Evolutionary conservation across 331 rosid species (phyloP).

Genomic region (Malus hybrid): DNA sequence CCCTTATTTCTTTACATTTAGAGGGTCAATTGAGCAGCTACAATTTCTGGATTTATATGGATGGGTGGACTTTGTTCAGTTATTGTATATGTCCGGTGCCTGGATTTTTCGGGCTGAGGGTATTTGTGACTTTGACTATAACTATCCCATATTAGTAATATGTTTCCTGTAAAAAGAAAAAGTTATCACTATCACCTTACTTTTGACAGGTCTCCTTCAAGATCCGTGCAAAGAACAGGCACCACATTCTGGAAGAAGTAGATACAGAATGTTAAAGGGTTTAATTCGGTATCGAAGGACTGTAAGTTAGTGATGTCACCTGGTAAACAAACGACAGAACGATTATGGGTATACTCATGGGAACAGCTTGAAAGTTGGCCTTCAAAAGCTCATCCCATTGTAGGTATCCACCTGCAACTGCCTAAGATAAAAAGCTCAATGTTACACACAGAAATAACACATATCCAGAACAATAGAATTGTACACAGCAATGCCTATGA

Average conservation of each 20-base stretch:
- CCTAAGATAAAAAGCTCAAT: slow-evolving; percentile 30
- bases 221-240: slow-evolving; percentile 77
- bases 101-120: background rate
- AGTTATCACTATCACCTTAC: slow-evolving; percentile 68
- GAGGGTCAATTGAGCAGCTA: no score
- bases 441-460: background rate
- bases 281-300: slow-evolving; percentile 8
- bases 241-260: slow-evolving; percentile 66
- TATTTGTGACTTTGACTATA: background rate
- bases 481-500: background rate
- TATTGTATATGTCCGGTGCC: no score
- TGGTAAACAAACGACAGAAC: slow-evolving; percentile 84
- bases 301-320: slow-evolving; percentile 32
- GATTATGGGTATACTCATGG: slow-evolving; percentile 79
- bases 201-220: slow-evolving; percentile 80
- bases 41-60: no score
- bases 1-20: background rate
- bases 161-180: background rate
- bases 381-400: slow-evolving; percentile 68
- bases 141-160: background rate
- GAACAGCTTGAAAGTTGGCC: slow-evolving; percentile 77
- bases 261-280: slow-evolving; percentile 21
- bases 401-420: slow-evolving; percentile 70
- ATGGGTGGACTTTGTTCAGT: no score
- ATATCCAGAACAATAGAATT: background rate